Conservation (phyloP, 1,139 yeast genomes). For the Yamadazyma pseudoaaseri region DNA sequence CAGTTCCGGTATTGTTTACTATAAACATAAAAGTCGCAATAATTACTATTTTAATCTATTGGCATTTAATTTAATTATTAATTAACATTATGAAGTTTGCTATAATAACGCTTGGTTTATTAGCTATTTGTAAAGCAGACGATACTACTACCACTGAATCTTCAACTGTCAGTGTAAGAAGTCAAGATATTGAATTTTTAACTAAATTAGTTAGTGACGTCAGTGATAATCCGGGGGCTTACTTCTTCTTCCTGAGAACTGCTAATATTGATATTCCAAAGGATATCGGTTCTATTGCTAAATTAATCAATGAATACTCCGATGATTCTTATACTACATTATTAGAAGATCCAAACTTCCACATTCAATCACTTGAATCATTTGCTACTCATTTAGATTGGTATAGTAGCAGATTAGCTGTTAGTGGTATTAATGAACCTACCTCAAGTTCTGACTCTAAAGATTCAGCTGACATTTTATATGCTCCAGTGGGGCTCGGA, state of each 20-base stretch:
- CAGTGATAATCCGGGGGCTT: constrained; percentile 19
- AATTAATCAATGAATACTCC: constrained; percentile 23
- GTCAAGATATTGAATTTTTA: constrained; percentile 21
- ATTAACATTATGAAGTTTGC: too few species aligned
- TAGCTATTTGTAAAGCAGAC: neutral
- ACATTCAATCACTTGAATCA: constrained; percentile 25
- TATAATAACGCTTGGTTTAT: neutral
- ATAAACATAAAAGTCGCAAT: too few species aligned
- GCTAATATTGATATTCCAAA: constrained; percentile 23
- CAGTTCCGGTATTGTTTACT: too few species aligned
- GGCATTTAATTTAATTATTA: too few species aligned
- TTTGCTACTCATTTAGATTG: constrained; percentile 39
- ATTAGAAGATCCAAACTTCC: constrained; percentile 23
- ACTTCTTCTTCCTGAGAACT: constrained; percentile 23
- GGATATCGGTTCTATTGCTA: constrained; percentile 22
- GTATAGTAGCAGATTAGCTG: constrained; percentile 21
- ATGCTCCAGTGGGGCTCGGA: neutral
- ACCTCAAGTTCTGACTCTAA: neutral
- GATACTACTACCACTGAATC: neutral
- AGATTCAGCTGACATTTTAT: neutral
- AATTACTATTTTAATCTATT: too few species aligned
- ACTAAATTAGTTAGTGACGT: constrained; percentile 31
- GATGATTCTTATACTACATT: constrained; percentile 38
- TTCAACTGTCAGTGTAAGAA: constrained; percentile 3
- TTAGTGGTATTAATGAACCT: constrained; percentile 10